Conservation (phyloP, 768 basidiomycete genomes). For the Termitomyces sp. region DNA sequence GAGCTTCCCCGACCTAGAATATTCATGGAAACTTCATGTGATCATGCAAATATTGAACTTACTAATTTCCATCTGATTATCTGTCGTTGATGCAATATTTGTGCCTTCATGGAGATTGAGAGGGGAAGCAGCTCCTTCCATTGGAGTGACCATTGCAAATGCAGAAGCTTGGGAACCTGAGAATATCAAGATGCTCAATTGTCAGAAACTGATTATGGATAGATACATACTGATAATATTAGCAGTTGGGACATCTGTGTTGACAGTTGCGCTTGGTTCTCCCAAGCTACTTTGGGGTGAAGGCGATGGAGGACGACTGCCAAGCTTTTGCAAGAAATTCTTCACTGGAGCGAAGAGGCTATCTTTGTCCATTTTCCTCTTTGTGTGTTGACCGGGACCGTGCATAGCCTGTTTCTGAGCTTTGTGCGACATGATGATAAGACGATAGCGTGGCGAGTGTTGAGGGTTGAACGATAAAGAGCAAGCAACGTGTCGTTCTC, state of each 20-base stretch:
- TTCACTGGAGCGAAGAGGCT: not conserved
- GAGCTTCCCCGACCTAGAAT: too few relatives aligned
- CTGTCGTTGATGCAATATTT: not conserved
- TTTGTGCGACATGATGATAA: too few relatives aligned
- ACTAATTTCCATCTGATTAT: not conserved
- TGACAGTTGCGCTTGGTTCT: not conserved
- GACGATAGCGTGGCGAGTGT: too few relatives aligned
- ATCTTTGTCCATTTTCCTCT: not conserved
- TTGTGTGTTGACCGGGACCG: not conserved
- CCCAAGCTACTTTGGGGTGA: not conserved
- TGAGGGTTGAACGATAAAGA: too few relatives aligned
- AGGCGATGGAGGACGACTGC: not conserved
- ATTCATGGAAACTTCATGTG: too few relatives aligned
- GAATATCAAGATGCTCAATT: not conserved
- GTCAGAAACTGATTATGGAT: not conserved
- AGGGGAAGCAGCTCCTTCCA: not conserved
- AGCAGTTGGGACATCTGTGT: too few relatives aligned
- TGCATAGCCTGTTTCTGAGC: not conserved
- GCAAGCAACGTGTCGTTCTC: too few relatives aligned
- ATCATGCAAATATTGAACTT: too few relatives aligned
- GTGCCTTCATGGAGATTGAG: not conserved
- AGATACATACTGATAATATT: not conserved
- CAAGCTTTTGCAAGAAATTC: not conserved
- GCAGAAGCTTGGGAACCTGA: not conserved
- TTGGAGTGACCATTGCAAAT: not conserved